Evolutionary conservation across 495 filamentous ascomycete genomes (phyloP).

Genomic region (Aspergillus biplanus): DNA sequence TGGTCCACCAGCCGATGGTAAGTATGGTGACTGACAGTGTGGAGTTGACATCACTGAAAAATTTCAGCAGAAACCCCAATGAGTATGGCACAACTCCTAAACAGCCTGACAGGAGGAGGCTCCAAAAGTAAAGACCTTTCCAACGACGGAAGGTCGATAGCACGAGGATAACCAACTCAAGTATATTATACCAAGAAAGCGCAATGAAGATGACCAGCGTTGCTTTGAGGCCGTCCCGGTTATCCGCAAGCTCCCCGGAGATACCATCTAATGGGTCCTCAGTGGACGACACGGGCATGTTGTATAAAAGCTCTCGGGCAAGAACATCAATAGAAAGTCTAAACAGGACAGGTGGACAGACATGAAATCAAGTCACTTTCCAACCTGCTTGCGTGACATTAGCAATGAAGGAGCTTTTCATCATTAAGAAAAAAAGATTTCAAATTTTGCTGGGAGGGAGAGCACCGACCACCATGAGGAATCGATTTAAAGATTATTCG

Average conservation of each 20-base stretch:
- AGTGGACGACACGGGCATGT: conserved; percentile 18
- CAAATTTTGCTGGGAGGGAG: conserved; percentile 3
- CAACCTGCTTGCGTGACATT: background rate
- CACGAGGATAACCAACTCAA: conserved; percentile 53
- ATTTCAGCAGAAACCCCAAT: conserved; percentile 56
- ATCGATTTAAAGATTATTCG: conserved; percentile 4
- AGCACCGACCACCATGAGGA: conserved; percentile 15
- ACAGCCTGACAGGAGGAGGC: conserved; percentile 47
- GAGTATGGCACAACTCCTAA: conserved; percentile 53
- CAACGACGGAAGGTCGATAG: conserved; percentile 55
- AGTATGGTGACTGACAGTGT: conserved; percentile 48
- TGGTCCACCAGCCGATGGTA: conserved; percentile 56
- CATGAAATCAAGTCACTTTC: background rate
- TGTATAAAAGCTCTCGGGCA: background rate
- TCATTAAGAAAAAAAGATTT: conserved; percentile 5
- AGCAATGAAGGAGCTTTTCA: conserved; percentile 3
- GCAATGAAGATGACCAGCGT: conserved; percentile 50
- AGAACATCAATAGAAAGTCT: background rate
- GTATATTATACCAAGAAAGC: conserved; percentile 54
- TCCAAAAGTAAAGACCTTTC: conserved; percentile 59
- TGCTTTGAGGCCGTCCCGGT: conserved; percentile 34
- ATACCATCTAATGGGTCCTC: conserved; percentile 41
- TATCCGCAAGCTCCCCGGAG: conserved; percentile 36
- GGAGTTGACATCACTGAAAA: conserved; percentile 42
- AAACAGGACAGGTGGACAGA: background rate